Evolutionary conservation across 1,284 basidiomycete genomes (phyloP).

Genomic region (Chiua sp.): DNA sequence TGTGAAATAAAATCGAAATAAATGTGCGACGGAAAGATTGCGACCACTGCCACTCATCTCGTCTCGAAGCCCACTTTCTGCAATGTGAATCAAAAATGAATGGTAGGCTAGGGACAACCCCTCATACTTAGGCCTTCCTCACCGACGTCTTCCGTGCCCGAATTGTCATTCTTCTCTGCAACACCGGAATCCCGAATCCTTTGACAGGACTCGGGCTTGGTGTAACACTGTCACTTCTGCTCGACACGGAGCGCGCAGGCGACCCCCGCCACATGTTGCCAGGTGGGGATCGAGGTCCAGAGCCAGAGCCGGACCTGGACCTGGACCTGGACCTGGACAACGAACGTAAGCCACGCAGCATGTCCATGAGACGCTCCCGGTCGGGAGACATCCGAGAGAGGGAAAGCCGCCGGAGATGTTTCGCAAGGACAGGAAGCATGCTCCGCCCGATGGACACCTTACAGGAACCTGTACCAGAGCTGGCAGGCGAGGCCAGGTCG

Average conservation of each 20-base stretch:
- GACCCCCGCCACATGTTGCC: conserved; percentile 19
- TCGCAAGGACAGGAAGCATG: conserved; percentile 36
- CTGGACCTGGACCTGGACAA: conserved; percentile 12
- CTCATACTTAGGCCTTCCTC: conserved; percentile 17
- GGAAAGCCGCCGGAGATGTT: conserved; percentile 31
- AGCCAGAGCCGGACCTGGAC: background rate
- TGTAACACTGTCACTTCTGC: conserved; percentile 16
- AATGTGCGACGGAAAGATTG: background rate
- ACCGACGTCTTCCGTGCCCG: conserved; percentile 28
- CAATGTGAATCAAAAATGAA: background rate
- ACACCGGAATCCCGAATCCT: conserved; percentile 34
- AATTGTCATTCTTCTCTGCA: conserved; percentile 37
- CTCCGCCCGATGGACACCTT: conserved; percentile 27
- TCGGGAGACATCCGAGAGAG: conserved; percentile 18
- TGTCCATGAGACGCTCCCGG: conserved; percentile 24
- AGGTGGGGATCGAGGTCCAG: conserved; percentile 13
- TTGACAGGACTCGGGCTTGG: conserved; percentile 27
- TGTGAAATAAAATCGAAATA: no score
- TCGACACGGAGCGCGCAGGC: conserved; percentile 23
- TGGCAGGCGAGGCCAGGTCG: background rate
- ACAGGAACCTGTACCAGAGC: background rate
- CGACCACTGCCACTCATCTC: background rate
- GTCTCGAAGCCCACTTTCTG: background rate
- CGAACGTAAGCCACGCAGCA: conserved; percentile 21
- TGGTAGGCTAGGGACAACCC: background rate